Conservation (phyloP, 2,329 filamentous ascomycete species). For the Colletotrichum nymphaeae region DNA sequence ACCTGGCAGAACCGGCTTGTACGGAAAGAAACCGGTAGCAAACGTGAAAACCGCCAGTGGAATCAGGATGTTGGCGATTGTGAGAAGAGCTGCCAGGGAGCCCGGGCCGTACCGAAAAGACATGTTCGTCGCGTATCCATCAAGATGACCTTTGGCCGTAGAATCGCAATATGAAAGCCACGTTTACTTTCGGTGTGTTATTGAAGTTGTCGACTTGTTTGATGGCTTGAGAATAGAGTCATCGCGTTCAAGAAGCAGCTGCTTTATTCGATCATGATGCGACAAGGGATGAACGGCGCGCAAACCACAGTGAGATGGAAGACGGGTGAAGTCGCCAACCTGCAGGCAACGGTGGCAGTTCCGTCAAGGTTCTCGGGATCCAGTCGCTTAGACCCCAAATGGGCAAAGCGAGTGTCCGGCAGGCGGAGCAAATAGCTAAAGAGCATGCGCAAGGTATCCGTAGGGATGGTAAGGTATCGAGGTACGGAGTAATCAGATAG, state of each 20-base stretch:
- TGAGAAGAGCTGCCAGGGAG: conserved; percentile 53
- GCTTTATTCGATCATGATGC: conserved; percentile 24
- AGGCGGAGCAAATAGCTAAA: conserved; percentile 9
- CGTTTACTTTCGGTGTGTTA: neutral
- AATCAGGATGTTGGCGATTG: conserved; percentile 80
- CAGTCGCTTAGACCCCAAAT: conserved; percentile 12
- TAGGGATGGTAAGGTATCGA: neutral
- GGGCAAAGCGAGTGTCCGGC: conserved; percentile 16
- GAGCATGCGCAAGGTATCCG: neutral
- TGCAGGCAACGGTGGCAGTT: conserved; percentile 16
- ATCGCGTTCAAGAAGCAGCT: neutral
- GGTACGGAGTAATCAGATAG: neutral
- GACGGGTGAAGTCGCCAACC: neutral
- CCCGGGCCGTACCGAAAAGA: conserved; percentile 22
- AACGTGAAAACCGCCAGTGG: conserved; percentile 81
- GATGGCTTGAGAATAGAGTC: neutral
- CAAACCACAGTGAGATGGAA: conserved; percentile 5
- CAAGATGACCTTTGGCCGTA: conserved; percentile 22
- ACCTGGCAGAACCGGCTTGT: conserved; percentile 92
- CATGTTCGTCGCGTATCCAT: conserved; percentile 33
- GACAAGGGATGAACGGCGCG: neutral
- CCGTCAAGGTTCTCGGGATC: conserved; percentile 13
- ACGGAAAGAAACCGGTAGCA: conserved; percentile 94
- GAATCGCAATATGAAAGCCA: neutral
- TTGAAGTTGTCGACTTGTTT: neutral